Evolutionary conservation across 345 rosid genomes (phyloP), one percentile per base, ranked within the genome.

Genomic region (Leavenworthia alabamica): DNA sequence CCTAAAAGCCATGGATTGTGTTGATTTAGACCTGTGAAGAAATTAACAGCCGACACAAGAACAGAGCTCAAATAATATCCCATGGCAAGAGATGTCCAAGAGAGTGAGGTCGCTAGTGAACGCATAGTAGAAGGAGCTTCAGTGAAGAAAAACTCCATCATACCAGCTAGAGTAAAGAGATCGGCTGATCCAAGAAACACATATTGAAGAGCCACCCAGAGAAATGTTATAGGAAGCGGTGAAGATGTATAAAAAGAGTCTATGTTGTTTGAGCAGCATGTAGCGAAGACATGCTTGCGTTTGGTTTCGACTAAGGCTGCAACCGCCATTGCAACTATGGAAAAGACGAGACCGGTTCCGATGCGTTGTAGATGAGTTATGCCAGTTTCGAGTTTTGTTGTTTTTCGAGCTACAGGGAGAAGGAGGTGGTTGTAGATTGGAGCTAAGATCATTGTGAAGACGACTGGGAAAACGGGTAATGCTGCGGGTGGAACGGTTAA

Each of bases 131-230:
- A 51, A 10, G 95, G 92, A 27, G 95, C 89, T 64, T 86, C 96
- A 0, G 92, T 84, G 81, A 91, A 91, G 83, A 88, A 86, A 71
- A 88, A 83, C 20, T 91, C 96, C 95, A 91, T 82, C 96, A 83
- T 82, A 13, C 95, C 98, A 0, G 96, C 93, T 59, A 88, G 74
- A 8, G 87, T 84, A 82, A 91, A 88, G 26, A 91, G 82, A 72
- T 91, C 98, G 6, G 96, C 98, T n/a, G 98, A 88, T 61, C 98
- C 95, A 10, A 91, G 90, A 74, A 91, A 86, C 78, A 91, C 60
- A 66, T 86, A 88, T 61, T 88, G 98, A 65, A 86, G 53, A 20
- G 95, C 86, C 13, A 91, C 65, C 98, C 98, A 88, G 7, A 91
- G 81, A 82, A 88, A 91, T 14, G 96, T 80, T 56, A 86, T 79